Evolutionary conservation across 768 basidiomycete species (phyloP).

Genomic region (Leccinum fibrillosum): DNA sequence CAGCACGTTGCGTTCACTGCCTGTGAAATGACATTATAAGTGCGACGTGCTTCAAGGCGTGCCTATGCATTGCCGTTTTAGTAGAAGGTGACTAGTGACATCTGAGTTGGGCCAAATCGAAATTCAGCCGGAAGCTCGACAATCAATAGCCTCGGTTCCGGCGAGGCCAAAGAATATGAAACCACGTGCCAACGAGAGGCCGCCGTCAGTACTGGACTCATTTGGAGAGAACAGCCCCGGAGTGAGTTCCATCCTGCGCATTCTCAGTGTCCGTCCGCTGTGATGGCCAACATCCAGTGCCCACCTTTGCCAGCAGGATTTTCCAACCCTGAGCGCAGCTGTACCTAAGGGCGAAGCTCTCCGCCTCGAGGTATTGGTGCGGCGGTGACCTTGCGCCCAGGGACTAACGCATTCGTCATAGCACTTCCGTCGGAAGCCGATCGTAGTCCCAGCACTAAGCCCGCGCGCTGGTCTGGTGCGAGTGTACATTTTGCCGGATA

Average conservation of each 20-base stretch:
- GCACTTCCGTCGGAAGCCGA: slow-evolving; percentile 23
- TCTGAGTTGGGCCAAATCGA: slow-evolving; percentile 5
- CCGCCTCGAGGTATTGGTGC: slow-evolving; percentile 34
- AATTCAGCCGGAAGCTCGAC: slow-evolving; percentile 17
- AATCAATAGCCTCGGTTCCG: slow-evolving; percentile 30
- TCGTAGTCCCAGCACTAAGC: slow-evolving; percentile 19
- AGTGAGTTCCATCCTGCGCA: slow-evolving; percentile 4
- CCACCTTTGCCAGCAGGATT: slow-evolving; percentile 12
- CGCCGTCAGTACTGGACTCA: slow-evolving; percentile 9
- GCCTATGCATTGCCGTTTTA: slow-evolving; percentile 18
- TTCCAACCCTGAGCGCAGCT: slow-evolving; percentile 33
- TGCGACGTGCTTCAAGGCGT: slow-evolving; percentile 21
- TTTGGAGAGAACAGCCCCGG: slow-evolving; percentile 11
- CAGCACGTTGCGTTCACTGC: slow-evolving; percentile 19
- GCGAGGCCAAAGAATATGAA: slow-evolving; percentile 6
- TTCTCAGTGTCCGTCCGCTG: slow-evolving; percentile 15
- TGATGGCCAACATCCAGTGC: slow-evolving; percentile 12
- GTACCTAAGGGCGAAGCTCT: slow-evolving; percentile 30
- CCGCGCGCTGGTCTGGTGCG: slow-evolving; percentile 14
- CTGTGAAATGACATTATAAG: slow-evolving; percentile 27
- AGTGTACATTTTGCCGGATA: slow-evolving; percentile 8
- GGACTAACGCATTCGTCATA: slow-evolving; percentile 29
- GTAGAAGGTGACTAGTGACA: background rate
- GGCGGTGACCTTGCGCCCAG: slow-evolving; percentile 29
- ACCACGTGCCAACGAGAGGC: slow-evolving; percentile 18